A percentile compares a stretch with the other conserved stretches of the same genome.
These are phyloP conservation scores for Suillus paluster DNA, from an alignment of 768 basidiomycete genomes.

Conservation along the genomic window DNA sequence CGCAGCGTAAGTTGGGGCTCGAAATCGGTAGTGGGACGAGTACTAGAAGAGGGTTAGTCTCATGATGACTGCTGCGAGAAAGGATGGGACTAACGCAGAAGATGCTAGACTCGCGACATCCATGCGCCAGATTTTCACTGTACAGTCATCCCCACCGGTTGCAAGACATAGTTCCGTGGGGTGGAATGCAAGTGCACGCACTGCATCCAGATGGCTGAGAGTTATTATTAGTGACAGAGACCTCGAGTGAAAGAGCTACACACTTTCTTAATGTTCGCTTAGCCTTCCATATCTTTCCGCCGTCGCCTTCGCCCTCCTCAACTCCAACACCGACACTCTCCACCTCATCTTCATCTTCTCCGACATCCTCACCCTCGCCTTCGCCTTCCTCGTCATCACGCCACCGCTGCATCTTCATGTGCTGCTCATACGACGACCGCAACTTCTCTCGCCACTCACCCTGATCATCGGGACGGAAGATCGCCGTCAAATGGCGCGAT, in stretches of 20 bases:
- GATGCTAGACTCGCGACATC: conserved; percentile 77
- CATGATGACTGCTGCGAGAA: conserved; percentile 11
- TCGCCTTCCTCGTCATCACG: conserved; percentile 55
- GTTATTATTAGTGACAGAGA: conserved; percentile 10
- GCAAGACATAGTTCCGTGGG: conserved; percentile 84
- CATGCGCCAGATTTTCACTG: conserved; percentile 95
- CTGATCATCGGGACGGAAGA: conserved; percentile 86
- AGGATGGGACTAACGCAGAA: conserved; percentile 63
- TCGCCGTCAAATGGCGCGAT: conserved; percentile 57
- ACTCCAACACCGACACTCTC: conserved; percentile 54
- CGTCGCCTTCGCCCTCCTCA: conserved; percentile 69
- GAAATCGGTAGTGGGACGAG: conserved; percentile 79
- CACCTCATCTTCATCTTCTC: conserved; percentile 74
- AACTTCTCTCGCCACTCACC: conserved; percentile 87
- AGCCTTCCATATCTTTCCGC: conserved; percentile 80
- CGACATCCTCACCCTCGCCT: conserved; percentile 67
- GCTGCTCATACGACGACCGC: conserved; percentile 61
- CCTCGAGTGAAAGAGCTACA: conserved; percentile 39
- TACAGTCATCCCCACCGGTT: conserved; percentile 95
- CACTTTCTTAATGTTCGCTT: conserved; percentile 89
- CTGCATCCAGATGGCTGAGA: conserved; percentile 88
- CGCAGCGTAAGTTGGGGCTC: conserved; percentile 94
- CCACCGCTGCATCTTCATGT: conserved; percentile 33
- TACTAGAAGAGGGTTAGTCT: conserved; percentile 41
- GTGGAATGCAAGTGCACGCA: conserved; percentile 89